phyloP scores from a whole-genome alignment of 225 moss, liverwort and hornwort species.

The Asterella californica region DNA sequence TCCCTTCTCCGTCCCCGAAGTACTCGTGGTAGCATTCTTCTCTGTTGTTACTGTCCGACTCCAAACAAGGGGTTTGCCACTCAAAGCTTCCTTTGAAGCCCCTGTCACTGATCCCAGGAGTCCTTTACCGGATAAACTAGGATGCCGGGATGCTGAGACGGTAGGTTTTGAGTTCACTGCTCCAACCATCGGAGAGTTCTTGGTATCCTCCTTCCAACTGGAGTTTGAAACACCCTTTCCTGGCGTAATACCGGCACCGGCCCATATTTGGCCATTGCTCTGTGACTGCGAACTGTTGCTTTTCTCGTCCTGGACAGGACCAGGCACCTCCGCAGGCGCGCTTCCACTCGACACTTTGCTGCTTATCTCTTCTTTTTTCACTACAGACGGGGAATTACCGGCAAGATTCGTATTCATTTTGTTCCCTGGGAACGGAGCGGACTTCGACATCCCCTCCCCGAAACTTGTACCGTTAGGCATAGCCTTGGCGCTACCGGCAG shows the following conservation, averaged over 20 bases:
- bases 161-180: conserved; percentile 40
- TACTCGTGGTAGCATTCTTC: conserved; percentile 41
- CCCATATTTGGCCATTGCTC: conserved; percentile 76
- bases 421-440: conserved; percentile 33
- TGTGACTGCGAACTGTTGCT: conserved; percentile 67
- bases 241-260: conserved; percentile 52
- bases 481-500: conserved; percentile 62
- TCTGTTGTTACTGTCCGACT: conserved; percentile 56
- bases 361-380: conserved; percentile 50
- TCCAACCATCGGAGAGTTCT: conserved; percentile 50
- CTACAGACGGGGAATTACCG: conserved; percentile 33
- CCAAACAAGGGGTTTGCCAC: conserved; percentile 77
- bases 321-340: conserved; percentile 42
- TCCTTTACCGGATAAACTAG: conserved; percentile 43
- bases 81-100: conserved; percentile 57
- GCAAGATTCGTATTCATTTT: conserved; percentile 41
- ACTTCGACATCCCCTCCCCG: conserved; percentile 53
- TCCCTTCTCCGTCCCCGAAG: conserved; percentile 53
- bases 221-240: conserved; percentile 51
- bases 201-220: conserved; percentile 80
- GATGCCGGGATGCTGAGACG: conserved; percentile 48
- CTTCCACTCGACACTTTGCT: conserved; percentile 34
- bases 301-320: conserved; percentile 76
- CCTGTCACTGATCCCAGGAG: conserved; percentile 47
- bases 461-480: conserved; percentile 51